Base-by-base conservation (phyloP, 371 early-diverging fungal genomes). In the Apophysomyces sp. region DNA sequence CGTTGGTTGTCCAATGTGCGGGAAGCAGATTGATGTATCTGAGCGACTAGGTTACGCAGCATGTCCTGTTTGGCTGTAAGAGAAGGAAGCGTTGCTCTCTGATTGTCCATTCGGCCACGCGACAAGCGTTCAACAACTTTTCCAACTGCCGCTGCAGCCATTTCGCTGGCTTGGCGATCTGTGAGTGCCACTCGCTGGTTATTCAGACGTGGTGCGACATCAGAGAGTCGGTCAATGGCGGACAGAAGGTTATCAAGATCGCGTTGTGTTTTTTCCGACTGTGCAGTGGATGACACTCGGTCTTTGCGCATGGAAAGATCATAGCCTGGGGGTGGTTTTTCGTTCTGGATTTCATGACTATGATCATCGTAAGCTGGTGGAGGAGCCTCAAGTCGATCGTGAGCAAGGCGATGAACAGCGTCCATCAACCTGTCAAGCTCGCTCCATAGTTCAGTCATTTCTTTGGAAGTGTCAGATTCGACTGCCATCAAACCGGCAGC, bases 131-230 rank as follows among this genome's bases (percentile, higher is more conserved):
- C 72, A 4, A 80, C 53, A 0, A 68, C 58, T 12, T 67, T 72
- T 5, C 61, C 59, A 15, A 80, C 52, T 0, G 70, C 71, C 6
- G 73, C 71, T 27, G 71, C 68, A 36, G 72, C 73, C 40, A 79
- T 18, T 56, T 65, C 66, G n/a, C 68, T 60, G 0, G 76, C 72
- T 30, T 82, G 76, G n/a, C 69, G 65, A 7, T 78, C 71, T 5
- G 72, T 71, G 59, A 84, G 60, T 8, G 69, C 66, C 0, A 75
- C 82, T 2, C 84, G 69, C 53, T 86, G 86, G 56, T 86, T 68
- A 26, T 81, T 79, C 32, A 86, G 31, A 7, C 76, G 70, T 0
- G 86, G 86, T 0, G 80, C 77, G 6, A 78, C 72, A 21, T 62
- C 54, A 3, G 78, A 71, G 1, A 85, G 60, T 24, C 76, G 65